phyloP scores from a whole-genome alignment of 2,329 filamentous ascomycete species.

The Neofusicoccum laricinum region DNA sequence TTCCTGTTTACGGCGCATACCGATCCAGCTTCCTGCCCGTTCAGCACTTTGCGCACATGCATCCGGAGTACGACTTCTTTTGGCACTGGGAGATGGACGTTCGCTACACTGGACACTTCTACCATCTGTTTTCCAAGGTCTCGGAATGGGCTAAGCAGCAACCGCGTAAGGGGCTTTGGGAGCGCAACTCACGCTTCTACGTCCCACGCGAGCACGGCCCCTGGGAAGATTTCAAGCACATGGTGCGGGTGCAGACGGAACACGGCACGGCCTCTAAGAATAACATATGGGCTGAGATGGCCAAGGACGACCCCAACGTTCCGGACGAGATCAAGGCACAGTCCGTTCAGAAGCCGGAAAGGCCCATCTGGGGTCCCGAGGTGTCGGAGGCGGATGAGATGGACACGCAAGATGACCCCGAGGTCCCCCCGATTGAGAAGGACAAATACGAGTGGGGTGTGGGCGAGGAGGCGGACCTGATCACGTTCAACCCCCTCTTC shows the following conservation, averaged over 20 bases:
- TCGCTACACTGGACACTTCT: conserved; percentile 85
- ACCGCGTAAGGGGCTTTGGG: conserved; percentile 71
- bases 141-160: conserved; percentile 66
- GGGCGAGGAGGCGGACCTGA: conserved; percentile 70
- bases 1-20: conserved; percentile 66
- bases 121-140: conserved; percentile 70
- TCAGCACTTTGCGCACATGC: conserved; percentile 85
- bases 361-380: conserved; percentile 50
- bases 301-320: conserved; percentile 41
- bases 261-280: conserved; percentile 48
- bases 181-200: conserved; percentile 74
- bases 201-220: conserved; percentile 66
- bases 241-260: conserved; percentile 61
- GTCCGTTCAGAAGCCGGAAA: conserved; percentile 34
- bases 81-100: conserved; percentile 98
- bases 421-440: conserved; percentile 57
- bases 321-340: conserved; percentile 34
- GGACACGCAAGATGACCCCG: conserved; percentile 52
- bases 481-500: conserved; percentile 75
- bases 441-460: conserved; percentile 63
- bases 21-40: conserved; percentile 88
- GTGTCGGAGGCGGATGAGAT: conserved; percentile 42
- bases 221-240: conserved; percentile 69
- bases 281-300: conserved; percentile 42
- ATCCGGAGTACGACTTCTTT: conserved; percentile 86